Base-by-base conservation (phyloP, 2,329 filamentous ascomycete species). In the Monilinia aucupariae region DNA sequence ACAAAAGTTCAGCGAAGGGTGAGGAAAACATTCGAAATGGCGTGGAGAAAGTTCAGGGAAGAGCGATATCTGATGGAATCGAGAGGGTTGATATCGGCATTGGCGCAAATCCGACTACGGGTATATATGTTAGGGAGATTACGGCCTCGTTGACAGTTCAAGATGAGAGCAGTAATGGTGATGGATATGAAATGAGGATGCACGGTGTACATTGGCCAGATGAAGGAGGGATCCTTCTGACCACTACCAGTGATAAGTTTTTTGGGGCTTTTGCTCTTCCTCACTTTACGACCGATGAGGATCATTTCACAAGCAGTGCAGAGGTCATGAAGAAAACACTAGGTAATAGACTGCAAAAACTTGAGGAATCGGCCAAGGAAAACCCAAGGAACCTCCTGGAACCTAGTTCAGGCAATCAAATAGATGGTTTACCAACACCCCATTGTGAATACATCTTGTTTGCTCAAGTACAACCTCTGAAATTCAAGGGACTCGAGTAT, bases 161-260 rank as follows among this genome's bases (percentile, higher is more conserved):
- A 69, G 91, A 94, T 70, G 80, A 85, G 49, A 81, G 84, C 62
- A 84, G 83, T 68, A 81, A 84, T 65, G 88, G 89, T 6, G 87
- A 87, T 71, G 89, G 85, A 68, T 92, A 89, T 86, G 88, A 92
- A 68, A 85, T 96, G 77, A 82, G 84, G 59, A 77, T 96, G 56
- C 87, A 91, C 75, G 94, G 94, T 4, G 82, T 96, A 4, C 93
- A 97, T 77, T 96, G 92, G 80, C 86, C 89, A 45, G 82, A 83
- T n/a, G 84, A 89, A 66, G 94, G 94, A 1, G 84, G 86, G 17
- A 84, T 94, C 56, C 78, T 97, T 43, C 78, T 97, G 73, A 90
- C 89, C 1, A 97, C 93, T 0, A 93, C 92, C 54, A 97, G 92
- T 75, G 90, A 96, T 72, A 97, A 96, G 78, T 94, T 94, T 71